A percentile compares a stretch with the other conserved stretches of the same genome.
phyloP scores from a whole-genome alignment of 495 filamentous ascomycete species.

The Aspergillus asperescens region DNA sequence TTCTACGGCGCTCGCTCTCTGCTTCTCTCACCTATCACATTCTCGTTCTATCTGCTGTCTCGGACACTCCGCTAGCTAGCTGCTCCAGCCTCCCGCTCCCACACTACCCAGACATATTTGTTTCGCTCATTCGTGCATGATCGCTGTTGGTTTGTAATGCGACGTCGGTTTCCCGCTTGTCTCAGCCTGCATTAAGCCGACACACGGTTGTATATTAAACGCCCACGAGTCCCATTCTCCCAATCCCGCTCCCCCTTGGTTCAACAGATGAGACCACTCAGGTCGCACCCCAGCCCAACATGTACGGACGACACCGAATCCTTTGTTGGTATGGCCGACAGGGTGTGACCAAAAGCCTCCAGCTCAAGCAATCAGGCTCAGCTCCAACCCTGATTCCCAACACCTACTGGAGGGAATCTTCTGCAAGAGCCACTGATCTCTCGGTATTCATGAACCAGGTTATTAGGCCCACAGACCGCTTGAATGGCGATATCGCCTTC shows the following conservation, averaged over 20 bases:
- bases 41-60: not conserved
- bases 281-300: not conserved
- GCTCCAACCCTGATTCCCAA: not conserved
- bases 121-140: constrained; percentile 1
- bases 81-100: not conserved
- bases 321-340: not conserved
- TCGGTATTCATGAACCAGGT: too few relatives aligned
- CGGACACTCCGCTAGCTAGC: not conserved
- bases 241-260: not conserved
- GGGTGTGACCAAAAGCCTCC: not conserved
- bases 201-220: constrained; percentile 6
- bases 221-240: constrained; percentile 2
- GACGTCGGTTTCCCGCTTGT: not conserved
- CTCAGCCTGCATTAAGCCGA: not conserved
- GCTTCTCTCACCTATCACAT: not conserved
- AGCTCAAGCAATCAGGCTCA: not conserved
- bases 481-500: not conserved
- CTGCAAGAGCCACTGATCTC: too few relatives aligned
- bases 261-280: not conserved
- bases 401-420: not conserved
- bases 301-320: constrained; percentile 1
- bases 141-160: constrained; percentile 8
- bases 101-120: not conserved
- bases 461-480: too few relatives aligned
- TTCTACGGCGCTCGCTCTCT: constrained; percentile 2